A percentile compares a stretch with the other conserved stretches of the same genome.
These are phyloP conservation scores for maize (Zea mays) DNA, from an alignment of 176 grass and related monocot genomes.

Conservation along the genomic window DNA sequence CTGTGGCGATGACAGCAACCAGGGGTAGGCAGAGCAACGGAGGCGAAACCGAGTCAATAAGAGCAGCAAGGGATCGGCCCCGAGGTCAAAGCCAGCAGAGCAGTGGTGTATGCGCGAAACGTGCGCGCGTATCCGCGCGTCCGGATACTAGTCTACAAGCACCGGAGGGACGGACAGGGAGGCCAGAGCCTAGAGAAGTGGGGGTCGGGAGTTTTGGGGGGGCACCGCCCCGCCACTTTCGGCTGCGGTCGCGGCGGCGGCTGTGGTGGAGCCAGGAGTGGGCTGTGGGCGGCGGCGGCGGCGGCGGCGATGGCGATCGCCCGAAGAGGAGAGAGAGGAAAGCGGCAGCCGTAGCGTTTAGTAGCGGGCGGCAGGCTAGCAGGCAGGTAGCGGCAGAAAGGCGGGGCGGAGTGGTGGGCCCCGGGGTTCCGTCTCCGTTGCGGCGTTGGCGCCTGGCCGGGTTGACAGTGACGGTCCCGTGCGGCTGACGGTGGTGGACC, in stretches of 20 bases:
- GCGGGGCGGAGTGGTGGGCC: background rate
- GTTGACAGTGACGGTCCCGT: conserved; percentile 5
- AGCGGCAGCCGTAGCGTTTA: background rate
- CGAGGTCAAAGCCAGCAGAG: conserved; percentile 26
- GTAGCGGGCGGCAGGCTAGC: background rate
- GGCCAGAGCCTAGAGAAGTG: background rate
- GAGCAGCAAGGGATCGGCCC: conserved; percentile 13
- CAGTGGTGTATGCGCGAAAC: conserved; percentile 14
- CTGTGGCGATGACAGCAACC: conserved; percentile 33
- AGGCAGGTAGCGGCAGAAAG: conserved; percentile 31
- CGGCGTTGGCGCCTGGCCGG: conserved; percentile 3
- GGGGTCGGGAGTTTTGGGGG: background rate
- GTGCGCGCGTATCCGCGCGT: conserved; percentile 35
- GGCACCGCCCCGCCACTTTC: conserved; percentile 29
- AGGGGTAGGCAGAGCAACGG: background rate
- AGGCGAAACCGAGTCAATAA: background rate
- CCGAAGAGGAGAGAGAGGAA: background rate
- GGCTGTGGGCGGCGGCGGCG: conserved; percentile 18
- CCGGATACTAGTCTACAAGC: background rate
- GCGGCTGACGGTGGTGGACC: background rate
- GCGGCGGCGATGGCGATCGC: conserved; percentile 43
- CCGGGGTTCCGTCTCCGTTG: conserved; percentile 19
- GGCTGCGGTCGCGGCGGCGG: conserved; percentile 15
- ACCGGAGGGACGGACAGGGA: background rate
- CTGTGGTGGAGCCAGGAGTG: background rate